Evolutionary conservation across 2,329 filamentous ascomycete genomes (phyloP).

Genomic region (Exserohilum rostratum): DNA sequence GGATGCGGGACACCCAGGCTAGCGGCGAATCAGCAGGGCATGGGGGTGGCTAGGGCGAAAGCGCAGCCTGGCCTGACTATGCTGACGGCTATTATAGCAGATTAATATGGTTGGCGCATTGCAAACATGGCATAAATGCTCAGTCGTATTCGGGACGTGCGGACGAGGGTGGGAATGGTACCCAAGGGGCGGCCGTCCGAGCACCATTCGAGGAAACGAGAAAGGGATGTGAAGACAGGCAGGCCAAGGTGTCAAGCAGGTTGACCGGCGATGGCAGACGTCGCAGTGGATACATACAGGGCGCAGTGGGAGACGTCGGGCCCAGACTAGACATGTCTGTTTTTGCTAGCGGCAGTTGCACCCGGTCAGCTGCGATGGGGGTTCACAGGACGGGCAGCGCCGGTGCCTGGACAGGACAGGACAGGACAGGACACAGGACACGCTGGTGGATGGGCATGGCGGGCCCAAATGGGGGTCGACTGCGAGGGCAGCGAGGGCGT

Average conservation of each 20-base stretch:
- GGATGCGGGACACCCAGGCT: background rate
- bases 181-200: background rate
- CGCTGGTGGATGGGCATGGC: no score
- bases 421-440: no score
- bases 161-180: background rate
- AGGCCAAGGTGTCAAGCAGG: background rate
- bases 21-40: background rate
- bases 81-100: background rate
- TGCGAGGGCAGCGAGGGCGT: background rate
- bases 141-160: background rate
- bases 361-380: constrained; percentile 4
- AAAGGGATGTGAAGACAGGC: background rate
- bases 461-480: no score
- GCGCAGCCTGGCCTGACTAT: background rate
- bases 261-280: background rate
- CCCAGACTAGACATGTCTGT: background rate
- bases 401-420: background rate
- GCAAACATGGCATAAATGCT: background rate
- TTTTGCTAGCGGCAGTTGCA: constrained; percentile 6
- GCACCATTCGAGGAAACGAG: background rate
- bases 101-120: background rate
- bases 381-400: background rate
- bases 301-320: background rate
- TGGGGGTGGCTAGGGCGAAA: background rate
- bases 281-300: background rate